A percentile compares a stretch with the other conserved stretches of the same genome.
Conservation (phyloP, 768 basidiomycete species). For the Boletus coccyginus region DNA sequence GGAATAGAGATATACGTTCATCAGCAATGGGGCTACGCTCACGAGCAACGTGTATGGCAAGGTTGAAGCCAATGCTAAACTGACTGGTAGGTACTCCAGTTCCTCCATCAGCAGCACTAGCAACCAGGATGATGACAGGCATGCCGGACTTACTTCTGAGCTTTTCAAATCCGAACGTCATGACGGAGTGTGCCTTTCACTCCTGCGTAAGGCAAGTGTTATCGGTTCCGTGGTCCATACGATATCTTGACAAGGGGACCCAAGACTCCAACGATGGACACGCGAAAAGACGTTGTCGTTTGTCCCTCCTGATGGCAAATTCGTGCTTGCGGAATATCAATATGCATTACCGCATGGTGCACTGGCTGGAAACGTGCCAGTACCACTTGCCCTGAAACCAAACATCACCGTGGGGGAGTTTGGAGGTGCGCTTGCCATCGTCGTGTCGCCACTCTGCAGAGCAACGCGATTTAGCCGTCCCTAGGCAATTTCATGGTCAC, state of each 20-base stretch:
- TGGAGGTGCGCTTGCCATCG: slow-evolving; percentile 22
- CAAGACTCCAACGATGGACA: slow-evolving; percentile 76
- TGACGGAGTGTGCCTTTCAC: slow-evolving; percentile 85
- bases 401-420: slow-evolving; percentile 31
- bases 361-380: slow-evolving; percentile 45
- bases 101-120: not conserved
- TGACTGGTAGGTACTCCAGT: slow-evolving; percentile 57
- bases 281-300: slow-evolving; percentile 81
- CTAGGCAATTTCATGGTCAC: slow-evolving; percentile 60
- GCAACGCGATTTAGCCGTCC: not conserved
- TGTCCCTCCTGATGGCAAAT: slow-evolving; percentile 90
- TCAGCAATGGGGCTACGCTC: slow-evolving; percentile 66
- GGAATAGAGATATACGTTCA: not conserved
- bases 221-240: not conserved
- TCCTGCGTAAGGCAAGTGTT: slow-evolving; percentile 78
- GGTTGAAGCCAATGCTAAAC: slow-evolving; percentile 70
- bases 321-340: slow-evolving; percentile 82
- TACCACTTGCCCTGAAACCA: slow-evolving; percentile 51
- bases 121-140: slow-evolving; percentile 41
- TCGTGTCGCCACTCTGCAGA: not conserved
- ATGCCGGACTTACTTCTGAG: slow-evolving; percentile 84
- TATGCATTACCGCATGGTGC: slow-evolving; percentile 43
- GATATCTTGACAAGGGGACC: slow-evolving; percentile 6
- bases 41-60: slow-evolving; percentile 70
- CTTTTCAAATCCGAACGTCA: slow-evolving; percentile 70